Percentiles rank a stretch among this genome's conserved stretches.
Evolutionary conservation across 805 yeast genomes (phyloP).

Genomic region (Hanseniaspora guilliermondii): DNA sequence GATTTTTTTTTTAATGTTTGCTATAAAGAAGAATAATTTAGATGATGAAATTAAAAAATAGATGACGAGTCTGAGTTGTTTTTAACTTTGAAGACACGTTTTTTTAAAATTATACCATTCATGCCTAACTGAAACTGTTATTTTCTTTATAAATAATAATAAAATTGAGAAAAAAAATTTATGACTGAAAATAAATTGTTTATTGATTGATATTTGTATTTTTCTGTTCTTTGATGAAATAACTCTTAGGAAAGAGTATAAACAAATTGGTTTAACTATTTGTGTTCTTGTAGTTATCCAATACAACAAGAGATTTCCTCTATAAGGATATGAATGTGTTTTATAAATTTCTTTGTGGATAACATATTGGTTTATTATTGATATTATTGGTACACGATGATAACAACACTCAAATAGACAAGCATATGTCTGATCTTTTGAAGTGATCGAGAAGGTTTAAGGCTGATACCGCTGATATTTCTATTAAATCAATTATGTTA

Average conservation of each 20-base stretch:
- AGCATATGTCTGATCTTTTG: conserved; percentile 87
- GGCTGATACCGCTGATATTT: conserved; percentile 18
- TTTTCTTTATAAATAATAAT: too few relatives aligned
- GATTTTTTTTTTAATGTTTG: background rate
- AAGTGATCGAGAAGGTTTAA: conserved; percentile 20
- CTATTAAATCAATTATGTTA: conserved; percentile 19
- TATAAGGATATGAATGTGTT: background rate
- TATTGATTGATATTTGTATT: background rate
- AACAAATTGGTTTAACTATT: conserved; percentile 16
- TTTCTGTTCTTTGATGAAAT: too few relatives aligned
- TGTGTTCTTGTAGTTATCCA: conserved; percentile 2
- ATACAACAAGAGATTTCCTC: background rate
- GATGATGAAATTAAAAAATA: conserved; percentile 41
- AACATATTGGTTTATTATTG: conserved; percentile 18
- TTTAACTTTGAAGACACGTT: conserved; percentile 77
- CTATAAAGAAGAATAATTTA: conserved; percentile 13
- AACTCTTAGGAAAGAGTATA: conserved; percentile 14
- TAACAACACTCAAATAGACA: conserved; percentile 56
- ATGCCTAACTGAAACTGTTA: conserved; percentile 61
- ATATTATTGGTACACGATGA: conserved; percentile 48
- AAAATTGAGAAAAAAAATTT: too few relatives aligned
- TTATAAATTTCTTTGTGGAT: background rate
- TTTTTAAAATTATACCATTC: conserved; percentile 69
- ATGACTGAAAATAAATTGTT: too few relatives aligned
- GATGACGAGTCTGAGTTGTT: conserved; percentile 99